A percentile compares a stretch with the other conserved stretches of the same genome.
Conservation (phyloP, 225 moss, liverwort and hornwort genomes). For the Thuidium tamariscinum region DNA sequence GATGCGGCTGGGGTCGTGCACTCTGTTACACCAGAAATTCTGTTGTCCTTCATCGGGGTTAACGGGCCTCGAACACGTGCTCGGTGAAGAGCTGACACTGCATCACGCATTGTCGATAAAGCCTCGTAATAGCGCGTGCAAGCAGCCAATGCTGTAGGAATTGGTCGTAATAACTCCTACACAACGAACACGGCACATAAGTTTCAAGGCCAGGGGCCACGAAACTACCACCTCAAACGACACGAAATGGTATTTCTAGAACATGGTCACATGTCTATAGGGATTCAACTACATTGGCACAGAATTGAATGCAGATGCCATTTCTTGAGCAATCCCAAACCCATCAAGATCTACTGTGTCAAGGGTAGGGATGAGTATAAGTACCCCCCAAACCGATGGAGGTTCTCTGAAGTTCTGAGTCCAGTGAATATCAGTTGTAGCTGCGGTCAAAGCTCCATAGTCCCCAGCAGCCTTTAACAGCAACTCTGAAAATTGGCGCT, state of each 20-base stretch:
- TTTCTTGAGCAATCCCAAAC: neutral
- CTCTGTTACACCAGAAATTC: slow-evolving; percentile 37
- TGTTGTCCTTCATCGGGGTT: slow-evolving; percentile 37
- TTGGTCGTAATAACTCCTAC: slow-evolving; percentile 92
- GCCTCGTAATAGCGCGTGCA: slow-evolving; percentile 98
- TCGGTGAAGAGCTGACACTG: slow-evolving; percentile 66
- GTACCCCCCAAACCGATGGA: slow-evolving; percentile 89
- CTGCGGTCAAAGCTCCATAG: slow-evolving; percentile 82
- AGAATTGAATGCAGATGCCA: neutral
- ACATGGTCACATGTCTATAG: neutral
- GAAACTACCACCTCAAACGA: neutral
- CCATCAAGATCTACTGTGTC: neutral
- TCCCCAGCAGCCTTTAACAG: slow-evolving; percentile 92
- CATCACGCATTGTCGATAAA: slow-evolving; percentile 91
- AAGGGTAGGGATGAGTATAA: neutral
- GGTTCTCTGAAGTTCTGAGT: slow-evolving; percentile 90
- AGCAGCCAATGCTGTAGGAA: slow-evolving; percentile 94
- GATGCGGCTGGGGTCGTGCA: slow-evolving; percentile 57
- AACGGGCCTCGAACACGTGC: slow-evolving; percentile 42
- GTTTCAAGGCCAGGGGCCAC: neutral
- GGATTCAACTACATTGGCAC: neutral
- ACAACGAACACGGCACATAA: neutral
- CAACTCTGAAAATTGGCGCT: slow-evolving; percentile 97
- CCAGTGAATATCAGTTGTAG: slow-evolving; percentile 94
- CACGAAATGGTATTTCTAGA: neutral